phyloP scores from a whole-genome alignment of 768 basidiomycete species.

The Serendipita indica region DNA sequence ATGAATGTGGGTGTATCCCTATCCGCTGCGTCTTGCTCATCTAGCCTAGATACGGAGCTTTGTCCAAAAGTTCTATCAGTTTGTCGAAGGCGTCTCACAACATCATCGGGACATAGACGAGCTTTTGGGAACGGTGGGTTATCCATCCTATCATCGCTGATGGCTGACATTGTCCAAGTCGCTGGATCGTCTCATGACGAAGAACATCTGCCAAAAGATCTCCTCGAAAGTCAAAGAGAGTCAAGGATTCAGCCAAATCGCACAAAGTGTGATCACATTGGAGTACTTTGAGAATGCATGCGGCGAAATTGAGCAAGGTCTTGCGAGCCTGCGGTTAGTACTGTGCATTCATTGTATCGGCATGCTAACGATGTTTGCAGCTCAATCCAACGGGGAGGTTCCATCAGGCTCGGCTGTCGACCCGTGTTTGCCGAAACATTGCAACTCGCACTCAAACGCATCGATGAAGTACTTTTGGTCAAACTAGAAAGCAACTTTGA shows the following conservation, averaged over 20 bases:
- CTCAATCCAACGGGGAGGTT: conserved; percentile 69
- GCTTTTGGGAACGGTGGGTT: conserved; percentile 63
- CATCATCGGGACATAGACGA: conserved; percentile 87
- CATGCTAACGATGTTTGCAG: conserved; percentile 26
- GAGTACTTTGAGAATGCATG: conserved; percentile 84
- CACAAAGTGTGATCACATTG: conserved; percentile 82
- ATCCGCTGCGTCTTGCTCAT: not conserved
- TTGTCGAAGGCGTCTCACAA: conserved; percentile 87
- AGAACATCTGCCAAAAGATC: conserved; percentile 63
- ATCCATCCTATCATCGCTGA: not conserved
- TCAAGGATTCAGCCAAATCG: conserved; percentile 74
- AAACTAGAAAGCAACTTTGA: conserved; percentile 96
- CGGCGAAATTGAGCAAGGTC: conserved; percentile 65
- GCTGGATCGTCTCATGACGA: conserved; percentile 65
- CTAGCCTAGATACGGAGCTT: conserved; percentile 59
- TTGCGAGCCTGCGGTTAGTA: conserved; percentile 64
- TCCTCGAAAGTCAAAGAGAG: conserved; percentile 57
- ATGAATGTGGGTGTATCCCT: conserved; percentile 45
- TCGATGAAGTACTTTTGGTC: conserved; percentile 68
- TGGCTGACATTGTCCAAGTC: conserved; percentile 35
- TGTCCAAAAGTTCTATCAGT: conserved; percentile 90
- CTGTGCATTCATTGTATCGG: not conserved
- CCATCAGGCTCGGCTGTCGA: conserved; percentile 47
- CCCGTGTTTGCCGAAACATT: conserved; percentile 52
- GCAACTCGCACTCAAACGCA: conserved; percentile 52